Base-by-base conservation (phyloP, 2,329 filamentous ascomycete species). In the Rhynchosporium secalis region DNA sequence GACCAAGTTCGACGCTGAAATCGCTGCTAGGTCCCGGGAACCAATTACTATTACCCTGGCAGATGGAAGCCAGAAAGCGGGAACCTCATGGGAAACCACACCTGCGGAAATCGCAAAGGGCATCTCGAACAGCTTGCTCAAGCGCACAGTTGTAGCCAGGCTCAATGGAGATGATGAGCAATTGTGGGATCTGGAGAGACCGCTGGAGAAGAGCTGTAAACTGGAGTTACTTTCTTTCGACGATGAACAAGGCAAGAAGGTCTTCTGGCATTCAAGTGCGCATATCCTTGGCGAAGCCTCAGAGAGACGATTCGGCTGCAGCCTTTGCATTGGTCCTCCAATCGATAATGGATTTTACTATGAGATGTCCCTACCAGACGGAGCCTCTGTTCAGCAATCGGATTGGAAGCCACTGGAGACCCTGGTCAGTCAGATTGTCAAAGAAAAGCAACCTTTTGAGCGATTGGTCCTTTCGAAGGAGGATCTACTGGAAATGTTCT, bases 211-310 rank as follows among this genome's bases (percentile, higher is more conserved):
- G 77, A 91, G 88, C 79, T 95, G 91, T 80, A 89, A 86, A 70
- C 83, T 99, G 33, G 89, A 93, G 72, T 82, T 97, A 59, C 82
- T 98, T 66, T 87, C 90, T 67, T 99, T 98, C 71, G 87, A 92
- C 73, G 77, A 83, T 68, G 79, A 81, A 55, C 73, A 72, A 78
- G 94, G 92, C 72, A 93, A 95, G 79, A 91, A 91, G 76, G 94
- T 98, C 61, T 99, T 97, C 80, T 99, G 94, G 94, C 95, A 98
- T 78, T 96, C 92, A 26, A 94, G 89, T 72, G 95, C 95, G 49
- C 95, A 99, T 76, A 88, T 96, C 68, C 85, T 99, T n/a, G 95
- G 95, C 70, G 95, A 98, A 78, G 93, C 93, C 64, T 90, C 89
- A 56, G 95, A 99, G 78, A 85, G 90, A 73, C 85, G 92, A 72